These are phyloP conservation scores for Monoraphidium neglectum DNA, from an alignment of 139 green algal species.

Conservation along the genomic window DNA sequence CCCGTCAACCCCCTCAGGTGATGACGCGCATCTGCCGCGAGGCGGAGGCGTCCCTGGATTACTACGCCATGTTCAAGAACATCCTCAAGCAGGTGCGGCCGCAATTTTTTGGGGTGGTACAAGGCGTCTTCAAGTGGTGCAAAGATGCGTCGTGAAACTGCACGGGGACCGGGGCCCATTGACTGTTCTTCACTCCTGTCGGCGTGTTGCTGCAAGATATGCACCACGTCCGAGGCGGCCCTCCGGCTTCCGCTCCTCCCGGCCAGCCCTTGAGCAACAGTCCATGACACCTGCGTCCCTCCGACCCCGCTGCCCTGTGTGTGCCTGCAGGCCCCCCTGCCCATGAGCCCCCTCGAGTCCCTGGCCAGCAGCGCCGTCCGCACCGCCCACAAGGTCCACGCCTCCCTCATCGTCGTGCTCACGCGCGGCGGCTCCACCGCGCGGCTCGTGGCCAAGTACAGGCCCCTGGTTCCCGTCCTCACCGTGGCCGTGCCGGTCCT, in stretches of 20 bases:
- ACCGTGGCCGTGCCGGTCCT: constrained; percentile 89
- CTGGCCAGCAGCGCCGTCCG: constrained; percentile 94
- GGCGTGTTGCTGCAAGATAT: too few relatives aligned
- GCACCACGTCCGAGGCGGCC: too few relatives aligned
- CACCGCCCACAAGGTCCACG: constrained; percentile 94
- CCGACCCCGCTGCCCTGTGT: too few relatives aligned
- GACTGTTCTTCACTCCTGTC: too few relatives aligned
- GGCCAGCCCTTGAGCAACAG: too few relatives aligned
- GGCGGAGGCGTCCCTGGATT: constrained; percentile 91
- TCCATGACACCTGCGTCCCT: too few relatives aligned
- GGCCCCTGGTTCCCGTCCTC: constrained; percentile 86
- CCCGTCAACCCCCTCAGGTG: constrained; percentile 45
- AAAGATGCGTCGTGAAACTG: too few relatives aligned
- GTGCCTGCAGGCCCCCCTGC: constrained; percentile 71
- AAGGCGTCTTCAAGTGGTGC: too few relatives aligned
- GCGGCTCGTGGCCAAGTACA: constrained; percentile 93
- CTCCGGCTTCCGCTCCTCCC: too few relatives aligned
- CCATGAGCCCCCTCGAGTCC: constrained; percentile 95
- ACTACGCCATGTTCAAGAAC: constrained; percentile 93
- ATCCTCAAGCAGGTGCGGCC: constrained; percentile 35
- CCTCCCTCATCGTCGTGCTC: constrained; percentile 90
- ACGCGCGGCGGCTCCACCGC: constrained; percentile 88
- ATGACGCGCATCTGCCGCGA: constrained; percentile 95
- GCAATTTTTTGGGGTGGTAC: too few relatives aligned
- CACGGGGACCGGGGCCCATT: too few relatives aligned